Evolutionary conservation across 129 eudicot species (phyloP), one percentile per base, ranked within the genome.

Genomic region (Flaveria ramosissima): DNA sequence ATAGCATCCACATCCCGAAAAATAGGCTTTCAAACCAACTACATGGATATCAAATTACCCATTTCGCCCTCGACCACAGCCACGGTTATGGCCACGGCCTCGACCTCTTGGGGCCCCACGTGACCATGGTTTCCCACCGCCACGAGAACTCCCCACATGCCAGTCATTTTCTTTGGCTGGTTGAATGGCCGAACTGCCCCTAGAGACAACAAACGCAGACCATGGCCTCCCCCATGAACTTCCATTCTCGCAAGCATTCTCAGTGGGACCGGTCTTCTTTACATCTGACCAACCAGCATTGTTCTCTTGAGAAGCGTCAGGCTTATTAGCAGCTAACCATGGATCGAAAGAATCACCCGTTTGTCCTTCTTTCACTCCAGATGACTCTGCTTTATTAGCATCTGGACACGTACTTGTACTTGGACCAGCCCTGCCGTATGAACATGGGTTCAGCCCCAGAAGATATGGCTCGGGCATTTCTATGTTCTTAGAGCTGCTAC

Each of bases 101-200:
- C 74, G 71, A 4, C 70, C 72, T 78, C 82, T 61, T 45, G 84
- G 84, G 27, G 43, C 32, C 53, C 82, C 82, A 71, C 66, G 77
- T 47, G 77, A 60, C 77, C 84, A 74, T 46, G 75, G 80, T 43
- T 36, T 47, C 71, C 56, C 84, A 74, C 76, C 56, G 79, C 79
- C 75, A 66, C 79, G 84, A 55, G 84, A 73, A 74, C 84, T 67
- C 41, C 80, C 76, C 11, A 27, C 23, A 19, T 9, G 24, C 80
- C 80, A 73, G 70, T 27, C 77, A 53, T 73, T 73, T 63, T 65
- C 85, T 80, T 77, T 78, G 75, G 76, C 20, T 63, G 69, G 41
- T 76, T 81, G 76, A 81, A 84, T 42, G 71, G 83, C 80, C 12
- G 87, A 88, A 74, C 85, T 81, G 73, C 87, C 67, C 85, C 86